phyloP scores from a whole-genome alignment of 208 protist genomes.

The Trypanosoma melophagium region DNA sequence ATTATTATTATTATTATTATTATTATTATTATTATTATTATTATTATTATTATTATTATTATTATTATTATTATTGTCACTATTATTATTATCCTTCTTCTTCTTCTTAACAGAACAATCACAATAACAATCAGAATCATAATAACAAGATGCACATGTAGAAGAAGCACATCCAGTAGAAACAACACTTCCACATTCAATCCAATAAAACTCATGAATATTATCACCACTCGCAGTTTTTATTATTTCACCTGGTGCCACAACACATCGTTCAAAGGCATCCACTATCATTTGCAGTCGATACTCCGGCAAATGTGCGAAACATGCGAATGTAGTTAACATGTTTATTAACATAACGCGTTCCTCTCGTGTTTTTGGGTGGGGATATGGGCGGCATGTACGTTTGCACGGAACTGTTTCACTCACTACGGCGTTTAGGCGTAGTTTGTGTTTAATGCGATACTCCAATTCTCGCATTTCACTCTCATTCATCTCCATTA shows the following conservation, averaged over 20 bases:
- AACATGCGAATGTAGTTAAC: background rate
- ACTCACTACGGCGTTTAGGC: slow-evolving; percentile 6
- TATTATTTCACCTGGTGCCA: slow-evolving; percentile 1
- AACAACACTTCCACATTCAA: slow-evolving; percentile 7
- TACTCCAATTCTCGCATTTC: background rate
- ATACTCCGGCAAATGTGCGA: background rate
- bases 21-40: background rate
- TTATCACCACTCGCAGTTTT: background rate
- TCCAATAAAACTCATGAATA: slow-evolving; percentile 22
- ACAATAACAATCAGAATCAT: no score
- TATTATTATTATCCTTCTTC: background rate
- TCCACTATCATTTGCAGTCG: slow-evolving; percentile 9
- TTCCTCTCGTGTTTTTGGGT: slow-evolving; percentile 5
- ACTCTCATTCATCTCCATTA: background rate
- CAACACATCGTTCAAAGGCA: slow-evolving; percentile 12
- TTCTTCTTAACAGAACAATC: no score
- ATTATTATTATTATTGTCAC: background rate
- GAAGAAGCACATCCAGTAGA: no score
- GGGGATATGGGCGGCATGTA: slow-evolving; percentile 1
- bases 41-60: background rate
- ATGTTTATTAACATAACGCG: slow-evolving; percentile 1
- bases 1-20: no score
- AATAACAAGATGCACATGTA: no score
- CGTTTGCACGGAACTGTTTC: slow-evolving; percentile 1
- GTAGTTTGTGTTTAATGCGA: background rate